Base-by-base conservation (phyloP, 106 monocot species). In the Dendrobium chrysotoxum region DNA sequence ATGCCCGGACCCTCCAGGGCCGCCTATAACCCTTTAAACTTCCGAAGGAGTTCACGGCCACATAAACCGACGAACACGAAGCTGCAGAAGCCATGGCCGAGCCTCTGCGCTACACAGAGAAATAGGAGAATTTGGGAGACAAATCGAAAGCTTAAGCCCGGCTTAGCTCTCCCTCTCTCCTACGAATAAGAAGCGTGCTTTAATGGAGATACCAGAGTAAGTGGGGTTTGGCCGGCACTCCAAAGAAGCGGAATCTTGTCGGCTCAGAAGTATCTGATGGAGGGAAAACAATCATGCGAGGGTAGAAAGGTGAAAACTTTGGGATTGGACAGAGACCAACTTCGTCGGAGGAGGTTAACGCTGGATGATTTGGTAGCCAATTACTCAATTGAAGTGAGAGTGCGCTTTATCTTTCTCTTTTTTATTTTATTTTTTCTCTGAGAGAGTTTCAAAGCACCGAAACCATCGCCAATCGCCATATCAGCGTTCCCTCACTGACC, bases 61-160 rank as follows among this genome's bases (percentile, higher is more conserved):
- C 31, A 57, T 75, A 85, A 75, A 72, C 79, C 67, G 80, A 75
- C 65, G 83, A 78, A 40, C 84, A 84, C 40, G 81, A 87, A 78
- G 81, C 78, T 1, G 80, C 82, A 42, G 81, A 83, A 44, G 85
- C 88, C 88, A 88, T 88, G 78, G n/a, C 61, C 35, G 55, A 55
- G 21, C 47, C 73, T 53, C 20, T 40, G 41, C 2, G 40, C 8
- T 40, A 1, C 31, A 13, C 66, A 71, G 58, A 78, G 40, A 54
- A 77, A 28, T 58, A 71, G 21, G 74, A 74, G 35, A 74, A 71
- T 31, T 35, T 71, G 39, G 44, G 81, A 61, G 64, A 31, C 2
- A 20, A 16, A 7, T 47, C 71, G 68, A 47, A 41, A 50, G 35
- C 9, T 40, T 46, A 30, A 5, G 50, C 17, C n/a, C 81, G 1